Evolutionary conservation across 164 flowering plant genomes (phyloP), one percentile per base, ranked within the genome.

Genomic region (Liquidambar formosana): DNA sequence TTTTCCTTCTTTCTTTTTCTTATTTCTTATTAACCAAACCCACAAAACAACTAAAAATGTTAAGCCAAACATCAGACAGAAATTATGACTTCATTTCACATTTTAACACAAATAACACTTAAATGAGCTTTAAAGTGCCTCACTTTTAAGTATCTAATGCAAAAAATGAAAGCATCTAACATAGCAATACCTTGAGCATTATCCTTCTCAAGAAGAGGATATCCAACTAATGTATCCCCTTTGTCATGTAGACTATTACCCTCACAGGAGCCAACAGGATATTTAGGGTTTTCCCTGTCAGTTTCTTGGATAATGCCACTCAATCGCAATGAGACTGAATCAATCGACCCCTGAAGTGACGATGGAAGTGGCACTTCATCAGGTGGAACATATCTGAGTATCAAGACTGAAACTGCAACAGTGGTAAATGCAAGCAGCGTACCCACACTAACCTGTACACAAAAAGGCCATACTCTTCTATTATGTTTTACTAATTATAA

Each of bases 331-430:
- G 85, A 65, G 18, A 76, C 73, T 64, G 89, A 77, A 68, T 79
- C 84, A 68, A 84, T 75, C 38, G 86, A 78, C 23, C 74, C 88
- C 48, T 85, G 94, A 71, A 82, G 79, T 71, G 96, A 88, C 44
- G 90, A 61, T 25, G 89, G 87, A 76, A 88, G 80, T 43, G 96
- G 93, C 46, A 90, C 86, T 75, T 74, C 88, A 72, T 80, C 84
- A 44, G 97, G 96, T 49, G 97, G 97, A 70, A 90, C 89, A 73
- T 90, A 92, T 83, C 98, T 85, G 25, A 94, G 86, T 61, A 94
- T 85, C 78, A 94, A 76, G 21, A 94, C 89, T 1, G 96, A 94
- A 64, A 92, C 64, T 67, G 98, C 96, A 65, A 84, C 98, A 73
- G 82, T 82, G 41, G 95, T 92, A 78, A 90, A 92, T 22, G 97